Conservation (phyloP, 139 green algal species). For the Eudorina sp. region DNA sequence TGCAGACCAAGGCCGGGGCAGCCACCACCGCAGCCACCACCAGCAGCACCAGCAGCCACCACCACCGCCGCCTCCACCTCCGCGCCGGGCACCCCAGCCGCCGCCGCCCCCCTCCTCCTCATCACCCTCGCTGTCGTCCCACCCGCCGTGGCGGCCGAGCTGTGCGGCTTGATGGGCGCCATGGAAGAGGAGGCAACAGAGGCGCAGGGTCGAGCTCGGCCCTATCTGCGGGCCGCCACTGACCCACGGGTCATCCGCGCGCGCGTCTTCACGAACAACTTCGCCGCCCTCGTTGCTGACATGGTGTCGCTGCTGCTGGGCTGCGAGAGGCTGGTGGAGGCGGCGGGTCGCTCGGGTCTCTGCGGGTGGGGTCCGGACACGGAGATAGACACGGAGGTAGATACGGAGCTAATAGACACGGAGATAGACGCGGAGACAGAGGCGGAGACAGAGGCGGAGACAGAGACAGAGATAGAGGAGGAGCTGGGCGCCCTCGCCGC, state of each 20-base stretch:
- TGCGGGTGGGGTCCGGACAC: no score
- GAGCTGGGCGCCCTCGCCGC: constrained; percentile 55
- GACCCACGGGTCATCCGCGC: constrained; percentile 15
- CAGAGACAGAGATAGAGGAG: no score
- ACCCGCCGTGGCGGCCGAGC: neutral
- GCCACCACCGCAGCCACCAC: no score
- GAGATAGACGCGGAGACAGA: neutral
- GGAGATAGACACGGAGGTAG: no score
- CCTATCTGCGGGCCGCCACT: neutral
- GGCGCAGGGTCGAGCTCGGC: neutral
- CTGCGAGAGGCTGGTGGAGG: neutral
- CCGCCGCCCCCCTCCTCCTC: neutral
- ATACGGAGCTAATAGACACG: no score
- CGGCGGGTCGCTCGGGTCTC: neutral
- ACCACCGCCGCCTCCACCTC: no score
- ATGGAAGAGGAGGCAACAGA: constrained; percentile 12
- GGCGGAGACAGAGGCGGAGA: no score
- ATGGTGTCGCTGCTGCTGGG: constrained; percentile 21
- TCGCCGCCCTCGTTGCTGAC: neutral
- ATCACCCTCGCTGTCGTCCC: neutral
- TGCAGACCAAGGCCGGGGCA: no score
- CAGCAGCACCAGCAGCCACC: no score
- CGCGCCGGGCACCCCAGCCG: no score
- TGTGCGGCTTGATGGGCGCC: neutral
- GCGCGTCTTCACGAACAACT: constrained; percentile 21